Evolutionary conservation across 228 moss, liverwort and hornwort species (phyloP), one percentile per base, ranked within the genome.

Genomic region (Sphagnum magellanicum): DNA sequence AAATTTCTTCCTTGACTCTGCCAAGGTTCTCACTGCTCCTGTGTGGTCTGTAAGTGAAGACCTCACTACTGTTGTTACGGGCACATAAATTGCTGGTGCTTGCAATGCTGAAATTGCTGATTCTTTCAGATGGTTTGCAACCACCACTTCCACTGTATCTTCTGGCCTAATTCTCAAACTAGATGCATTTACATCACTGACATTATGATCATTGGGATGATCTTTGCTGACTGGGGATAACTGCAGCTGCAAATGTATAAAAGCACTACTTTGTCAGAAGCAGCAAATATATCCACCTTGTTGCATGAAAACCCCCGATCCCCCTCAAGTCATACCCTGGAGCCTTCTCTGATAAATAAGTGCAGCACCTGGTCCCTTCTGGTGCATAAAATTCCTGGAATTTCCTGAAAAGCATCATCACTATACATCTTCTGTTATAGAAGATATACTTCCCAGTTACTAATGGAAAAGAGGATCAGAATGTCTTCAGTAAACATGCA

Each of bases 31-130:
- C 61, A 75, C 76, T 49, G 67, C 67, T 66, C 82, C 77, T 67
- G 65, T 82, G 65, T 71, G 75, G 13, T 73, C 75, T 48, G 63
- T 72, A 5, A 73, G 60, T 52, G 69, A 50, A 73, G 74, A 66
- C 16, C 12, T 73, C 64, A 70, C 77, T 8, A 65, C 60, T 57
- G 69, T 17, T 50, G 67, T 72, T 15, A 79, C 72, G 59, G 86
- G 75, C 70, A 72, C 73, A 71, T 80, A 77, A 60, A 75, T 68
- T 8, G 79, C 73, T 68, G 68, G 74, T 50, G 74, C 47, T 59
- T 79, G 77, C 75, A 82, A 71, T 49, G 82, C 82, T 49, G 59
- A 66, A 16, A 82, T 58, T 1, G 79, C 79, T 48, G 52, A 53
- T 55, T 67, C 60, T 53, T 77, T 75, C 61, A 71, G 51, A 68